Conservation (phyloP, 2,329 filamentous ascomycete genomes). For the Dothiorella sarmentorum region DNA sequence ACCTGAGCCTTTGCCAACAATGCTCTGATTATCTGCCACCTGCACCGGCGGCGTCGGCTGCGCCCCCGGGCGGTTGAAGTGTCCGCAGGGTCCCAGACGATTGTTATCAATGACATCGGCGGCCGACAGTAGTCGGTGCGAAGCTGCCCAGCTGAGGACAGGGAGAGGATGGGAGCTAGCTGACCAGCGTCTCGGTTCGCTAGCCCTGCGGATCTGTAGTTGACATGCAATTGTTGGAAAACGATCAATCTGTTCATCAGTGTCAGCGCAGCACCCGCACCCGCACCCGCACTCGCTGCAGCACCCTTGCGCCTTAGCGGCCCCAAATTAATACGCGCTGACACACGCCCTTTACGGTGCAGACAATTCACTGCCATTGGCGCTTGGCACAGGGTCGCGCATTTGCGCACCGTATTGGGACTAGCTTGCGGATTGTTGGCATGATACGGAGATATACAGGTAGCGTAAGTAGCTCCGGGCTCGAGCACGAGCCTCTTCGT, state of each 20-base stretch:
- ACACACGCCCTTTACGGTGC: neutral
- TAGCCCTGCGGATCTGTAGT: conserved; percentile 8
- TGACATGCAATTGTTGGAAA: neutral
- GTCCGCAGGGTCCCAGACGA: too few relatives aligned
- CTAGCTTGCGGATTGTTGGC: neutral
- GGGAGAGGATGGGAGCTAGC: neutral
- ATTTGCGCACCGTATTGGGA: neutral
- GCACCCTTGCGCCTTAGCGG: neutral
- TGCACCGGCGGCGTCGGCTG: neutral
- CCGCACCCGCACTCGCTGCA: neutral
- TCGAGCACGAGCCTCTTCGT: neutral
- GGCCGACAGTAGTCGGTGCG: neutral
- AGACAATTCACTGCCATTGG: neutral
- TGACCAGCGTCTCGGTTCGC: neutral
- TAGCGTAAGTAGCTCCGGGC: neutral
- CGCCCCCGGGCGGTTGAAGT: neutral
- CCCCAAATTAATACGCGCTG: neutral
- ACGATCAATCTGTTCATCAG: conserved; percentile 1
- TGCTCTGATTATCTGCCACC: neutral
- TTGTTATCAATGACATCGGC: neutral
- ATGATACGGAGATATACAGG: neutral
- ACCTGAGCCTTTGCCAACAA: neutral
- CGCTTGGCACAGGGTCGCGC: neutral
- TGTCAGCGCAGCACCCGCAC: neutral
- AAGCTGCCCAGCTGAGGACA: too few relatives aligned